Evolutionary conservation across 2,329 filamentous ascomycete genomes (phyloP).

Genomic region (Aschersonia sp.): DNA sequence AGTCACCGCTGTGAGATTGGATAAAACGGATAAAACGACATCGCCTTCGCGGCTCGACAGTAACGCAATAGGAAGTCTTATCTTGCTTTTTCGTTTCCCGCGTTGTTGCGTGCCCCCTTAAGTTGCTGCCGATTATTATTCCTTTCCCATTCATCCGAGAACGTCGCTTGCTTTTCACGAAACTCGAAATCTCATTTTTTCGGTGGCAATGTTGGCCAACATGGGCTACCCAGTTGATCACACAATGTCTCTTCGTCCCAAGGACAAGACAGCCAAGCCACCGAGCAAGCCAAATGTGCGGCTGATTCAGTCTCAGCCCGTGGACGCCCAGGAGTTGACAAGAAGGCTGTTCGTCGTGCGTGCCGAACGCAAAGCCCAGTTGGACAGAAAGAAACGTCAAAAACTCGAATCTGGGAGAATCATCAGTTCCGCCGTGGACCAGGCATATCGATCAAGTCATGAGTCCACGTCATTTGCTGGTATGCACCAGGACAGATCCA

Average conservation of each 20-base stretch:
- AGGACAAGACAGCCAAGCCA: background rate
- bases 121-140: background rate
- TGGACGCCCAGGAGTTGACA: constrained; percentile 42
- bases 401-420: constrained; percentile 11
- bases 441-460: background rate
- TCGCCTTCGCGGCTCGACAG: background rate
- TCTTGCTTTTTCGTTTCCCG: background rate
- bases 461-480: background rate
- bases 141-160: background rate
- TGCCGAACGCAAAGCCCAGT: constrained; percentile 29
- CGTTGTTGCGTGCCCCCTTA: background rate
- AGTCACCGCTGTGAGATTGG: background rate
- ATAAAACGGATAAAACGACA: background rate
- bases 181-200: background rate
- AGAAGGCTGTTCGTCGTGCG: constrained; percentile 36
- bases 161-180: background rate
- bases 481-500: too few relatives aligned
- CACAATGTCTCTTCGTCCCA: constrained; percentile 1
- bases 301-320: constrained; percentile 14
- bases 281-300: constrained; percentile 4
- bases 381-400: constrained; percentile 19
- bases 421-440: background rate
- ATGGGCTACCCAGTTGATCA: constrained; percentile 4
- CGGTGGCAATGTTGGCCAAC: constrained; percentile 4
- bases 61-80: background rate